These are phyloP conservation scores for Alternaria burnsii DNA, from an alignment of 2,329 filamentous ascomycete species.

Conservation along the genomic window DNA sequence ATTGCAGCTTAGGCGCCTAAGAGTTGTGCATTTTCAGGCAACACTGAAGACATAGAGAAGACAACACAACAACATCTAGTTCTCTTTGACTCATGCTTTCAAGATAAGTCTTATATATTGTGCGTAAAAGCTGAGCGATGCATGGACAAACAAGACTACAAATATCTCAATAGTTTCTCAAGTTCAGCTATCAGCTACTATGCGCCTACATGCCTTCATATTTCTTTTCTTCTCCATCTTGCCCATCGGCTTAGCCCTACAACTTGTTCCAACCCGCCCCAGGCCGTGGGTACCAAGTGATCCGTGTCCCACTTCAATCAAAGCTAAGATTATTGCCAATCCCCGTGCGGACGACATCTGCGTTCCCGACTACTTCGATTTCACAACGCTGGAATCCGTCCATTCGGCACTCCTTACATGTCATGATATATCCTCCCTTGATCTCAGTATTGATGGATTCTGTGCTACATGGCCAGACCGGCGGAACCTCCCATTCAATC, in stretches of 20 bases:
- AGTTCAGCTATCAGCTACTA: not conserved
- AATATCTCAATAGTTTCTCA: not conserved
- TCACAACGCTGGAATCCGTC: constrained; percentile 12
- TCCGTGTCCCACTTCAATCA: constrained; percentile 12
- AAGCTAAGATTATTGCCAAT: constrained; percentile 2
- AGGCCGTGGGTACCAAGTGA: constrained; percentile 11
- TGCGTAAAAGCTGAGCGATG: not conserved
- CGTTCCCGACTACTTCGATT: not conserved
- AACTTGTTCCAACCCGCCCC: not conserved
- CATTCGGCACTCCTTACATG: constrained; percentile 18
- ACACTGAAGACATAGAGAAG: not conserved
- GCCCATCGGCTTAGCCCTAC: not conserved
- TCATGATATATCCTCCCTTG: constrained; percentile 23
- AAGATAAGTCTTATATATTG: not conserved
- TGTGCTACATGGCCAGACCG: constrained; percentile 12
- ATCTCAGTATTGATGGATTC: constrained; percentile 16
- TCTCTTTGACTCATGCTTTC: not conserved
- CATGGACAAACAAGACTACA: not conserved
- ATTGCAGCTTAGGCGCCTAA: not conserved
- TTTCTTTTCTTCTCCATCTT: not conserved
- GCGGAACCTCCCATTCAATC: constrained; percentile 21
- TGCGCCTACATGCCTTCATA: not conserved
- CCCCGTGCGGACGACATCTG: not conserved
- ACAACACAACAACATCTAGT: not conserved
- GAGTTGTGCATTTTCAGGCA: not conserved